Evolutionary conservation across 139 green algal species (phyloP).

Genomic region (Picochlorum sp.): DNA sequence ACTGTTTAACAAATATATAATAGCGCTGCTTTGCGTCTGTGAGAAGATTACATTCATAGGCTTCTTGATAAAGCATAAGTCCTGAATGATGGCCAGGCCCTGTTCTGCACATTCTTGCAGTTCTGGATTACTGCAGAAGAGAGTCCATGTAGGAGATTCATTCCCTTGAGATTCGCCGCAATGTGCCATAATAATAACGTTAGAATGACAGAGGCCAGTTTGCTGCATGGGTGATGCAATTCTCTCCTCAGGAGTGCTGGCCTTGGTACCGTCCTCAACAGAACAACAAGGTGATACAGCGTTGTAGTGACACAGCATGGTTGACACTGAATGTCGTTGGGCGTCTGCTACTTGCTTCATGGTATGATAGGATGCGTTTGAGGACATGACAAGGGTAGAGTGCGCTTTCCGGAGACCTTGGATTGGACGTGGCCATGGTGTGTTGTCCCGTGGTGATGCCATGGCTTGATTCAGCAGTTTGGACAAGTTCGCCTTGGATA

Average conservation of each 20-base stretch:
- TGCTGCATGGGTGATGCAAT: not conserved
- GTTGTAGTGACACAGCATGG: too few species aligned
- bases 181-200: not conserved
- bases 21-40: not conserved
- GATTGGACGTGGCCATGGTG: too few species aligned
- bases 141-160: not conserved
- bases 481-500: too few species aligned
- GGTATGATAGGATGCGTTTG: too few species aligned
- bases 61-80: not conserved
- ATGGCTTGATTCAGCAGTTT: too few species aligned
- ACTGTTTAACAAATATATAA: not conserved
- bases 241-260: not conserved
- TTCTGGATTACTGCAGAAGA: not conserved
- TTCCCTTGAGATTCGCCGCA: not conserved
- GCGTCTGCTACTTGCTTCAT: too few species aligned
- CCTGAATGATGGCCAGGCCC: constrained; percentile 2
- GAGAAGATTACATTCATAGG: not conserved
- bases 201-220: not conserved
- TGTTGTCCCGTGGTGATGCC: too few species aligned
- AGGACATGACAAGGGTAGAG: too few species aligned
- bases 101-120: not conserved
- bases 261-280: too few species aligned
- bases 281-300: too few species aligned
- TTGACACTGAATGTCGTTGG: too few species aligned
- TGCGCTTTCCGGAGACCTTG: too few species aligned